phyloP scores from a whole-genome alignment of 768 basidiomycete genomes.

The Amanita rubescens region DNA sequence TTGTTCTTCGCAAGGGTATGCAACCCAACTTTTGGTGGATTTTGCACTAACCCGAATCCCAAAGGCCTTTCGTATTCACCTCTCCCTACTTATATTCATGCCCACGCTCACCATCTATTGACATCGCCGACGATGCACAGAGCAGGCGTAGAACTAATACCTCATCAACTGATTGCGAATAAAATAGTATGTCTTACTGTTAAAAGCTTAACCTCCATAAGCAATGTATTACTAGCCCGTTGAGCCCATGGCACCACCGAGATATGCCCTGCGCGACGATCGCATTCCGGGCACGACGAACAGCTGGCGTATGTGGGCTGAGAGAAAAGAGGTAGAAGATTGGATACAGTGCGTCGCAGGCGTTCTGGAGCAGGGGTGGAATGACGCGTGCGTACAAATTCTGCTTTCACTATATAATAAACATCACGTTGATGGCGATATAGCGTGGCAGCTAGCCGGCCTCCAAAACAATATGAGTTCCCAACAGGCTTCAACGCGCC shows the following conservation, averaged over 20 bases:
- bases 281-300: conserved; percentile 64
- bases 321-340: conserved; percentile 80
- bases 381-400: conserved; percentile 60
- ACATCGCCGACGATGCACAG: conserved; percentile 40
- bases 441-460: conserved; percentile 53
- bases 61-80: conserved; percentile 73
- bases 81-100: conserved; percentile 74
- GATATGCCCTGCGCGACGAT: conserved; percentile 69
- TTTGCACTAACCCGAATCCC: conserved; percentile 1
- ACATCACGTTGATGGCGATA: background rate
- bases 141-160: conserved; percentile 57
- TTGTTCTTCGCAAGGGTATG: conserved; percentile 89
- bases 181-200: conserved; percentile 47
- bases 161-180: conserved; percentile 87
- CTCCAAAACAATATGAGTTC: conserved; percentile 81
- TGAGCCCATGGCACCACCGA: conserved; percentile 56
- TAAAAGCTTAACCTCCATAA: background rate
- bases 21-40: background rate
- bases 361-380: conserved; percentile 83
- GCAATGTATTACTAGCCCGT: conserved; percentile 46
- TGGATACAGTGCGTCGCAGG: conserved; percentile 89
- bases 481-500: conserved; percentile 85
- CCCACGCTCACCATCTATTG: conserved; percentile 67
- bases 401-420: background rate
- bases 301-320: conserved; percentile 77